Percentiles rank a stretch among this genome's conserved stretches.
phyloP scores from a whole-genome alignment of 306 rosid genomes.

The Datisca glomerata region DNA sequence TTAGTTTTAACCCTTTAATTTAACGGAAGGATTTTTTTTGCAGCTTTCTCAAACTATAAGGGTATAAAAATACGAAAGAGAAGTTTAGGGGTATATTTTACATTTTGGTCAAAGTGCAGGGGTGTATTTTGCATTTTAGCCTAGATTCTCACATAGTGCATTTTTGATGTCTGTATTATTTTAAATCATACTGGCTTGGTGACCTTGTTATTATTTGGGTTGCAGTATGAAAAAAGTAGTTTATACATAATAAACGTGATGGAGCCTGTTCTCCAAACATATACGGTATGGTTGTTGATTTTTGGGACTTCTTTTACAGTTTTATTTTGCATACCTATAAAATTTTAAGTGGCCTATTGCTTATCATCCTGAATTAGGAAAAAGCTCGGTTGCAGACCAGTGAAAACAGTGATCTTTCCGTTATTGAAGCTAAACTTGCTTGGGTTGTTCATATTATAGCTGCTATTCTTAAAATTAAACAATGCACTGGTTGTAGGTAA shows the following conservation, averaged over 20 bases:
- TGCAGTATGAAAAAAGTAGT: slow-evolving; percentile 97
- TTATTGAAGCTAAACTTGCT: slow-evolving; percentile 88
- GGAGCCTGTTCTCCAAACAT: slow-evolving; percentile 87
- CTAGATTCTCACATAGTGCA: too few species aligned
- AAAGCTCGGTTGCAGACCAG: slow-evolving; percentile 70
- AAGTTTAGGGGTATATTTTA: too few species aligned
- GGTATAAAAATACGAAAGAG: too few species aligned
- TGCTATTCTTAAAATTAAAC: slow-evolving; percentile 83
- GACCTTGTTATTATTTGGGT: slow-evolving; percentile 9
- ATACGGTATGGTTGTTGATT: slow-evolving; percentile 50
- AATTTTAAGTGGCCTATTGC: too few species aligned
- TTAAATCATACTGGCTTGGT: too few species aligned
- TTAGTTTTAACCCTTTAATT: too few species aligned
- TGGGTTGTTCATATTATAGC: slow-evolving; percentile 97
- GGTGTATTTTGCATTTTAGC: too few species aligned
- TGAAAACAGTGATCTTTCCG: slow-evolving; percentile 63
- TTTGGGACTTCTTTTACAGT: not conserved
- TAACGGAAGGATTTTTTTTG: too few species aligned
- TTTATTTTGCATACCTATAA: not conserved
- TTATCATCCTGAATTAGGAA: slow-evolving; percentile 39
- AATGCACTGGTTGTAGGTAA: slow-evolving; percentile 89
- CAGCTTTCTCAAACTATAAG: too few species aligned
- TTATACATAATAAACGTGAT: slow-evolving; percentile 70
- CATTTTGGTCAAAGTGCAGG: too few species aligned
- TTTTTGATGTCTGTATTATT: too few species aligned